These are phyloP conservation scores for Kokia cookei DNA, from an alignment of 441 rosid genomes.

Conservation along the genomic window DNA sequence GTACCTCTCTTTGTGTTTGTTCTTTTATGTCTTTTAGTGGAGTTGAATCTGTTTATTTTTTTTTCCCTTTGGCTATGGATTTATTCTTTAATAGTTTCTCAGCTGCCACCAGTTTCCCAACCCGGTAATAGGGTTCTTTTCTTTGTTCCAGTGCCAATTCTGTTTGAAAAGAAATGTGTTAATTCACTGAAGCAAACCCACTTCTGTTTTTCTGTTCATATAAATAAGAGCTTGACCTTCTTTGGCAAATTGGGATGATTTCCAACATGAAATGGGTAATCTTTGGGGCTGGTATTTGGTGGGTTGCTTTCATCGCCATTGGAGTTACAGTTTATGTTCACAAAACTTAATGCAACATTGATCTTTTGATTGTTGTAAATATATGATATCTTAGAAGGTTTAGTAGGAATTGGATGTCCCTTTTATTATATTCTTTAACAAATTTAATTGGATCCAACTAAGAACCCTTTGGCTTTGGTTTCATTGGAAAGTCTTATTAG, in stretches of 20 bases:
- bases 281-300: background rate
- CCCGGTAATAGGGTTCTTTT: background rate
- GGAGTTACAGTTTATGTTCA: background rate
- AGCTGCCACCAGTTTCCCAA: background rate
- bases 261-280: background rate
- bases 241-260: background rate
- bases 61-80: background rate
- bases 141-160: background rate
- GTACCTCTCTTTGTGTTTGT: slow-evolving; percentile 20
- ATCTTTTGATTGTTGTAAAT: too few species aligned
- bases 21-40: background rate
- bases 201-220: background rate
- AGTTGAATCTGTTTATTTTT: background rate
- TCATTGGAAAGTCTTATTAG: background rate
- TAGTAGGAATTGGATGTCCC: background rate
- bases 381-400: background rate
- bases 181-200: background rate
- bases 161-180: background rate
- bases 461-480: background rate
- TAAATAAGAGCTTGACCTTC: background rate
- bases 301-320: background rate
- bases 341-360: background rate
- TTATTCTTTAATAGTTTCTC: background rate
- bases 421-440: background rate
- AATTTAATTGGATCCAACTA: background rate